These are phyloP conservation scores for Tilletia indica DNA, from an alignment of 1,284 basidiomycete species.

Conservation along the genomic window DNA sequence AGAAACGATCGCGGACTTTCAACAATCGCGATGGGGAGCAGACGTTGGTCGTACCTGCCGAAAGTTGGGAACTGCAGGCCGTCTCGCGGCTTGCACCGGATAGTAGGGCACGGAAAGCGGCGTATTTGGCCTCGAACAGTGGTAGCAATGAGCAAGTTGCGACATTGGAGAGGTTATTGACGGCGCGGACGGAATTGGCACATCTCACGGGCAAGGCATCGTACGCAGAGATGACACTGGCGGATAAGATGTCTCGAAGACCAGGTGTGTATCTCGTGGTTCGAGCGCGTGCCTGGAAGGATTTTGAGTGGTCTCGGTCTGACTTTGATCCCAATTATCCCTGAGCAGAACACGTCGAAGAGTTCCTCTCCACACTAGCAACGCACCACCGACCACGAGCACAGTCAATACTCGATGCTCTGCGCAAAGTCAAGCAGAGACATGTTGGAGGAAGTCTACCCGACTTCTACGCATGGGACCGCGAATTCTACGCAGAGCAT, in stretches of 20 bases:
- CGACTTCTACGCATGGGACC: slow-evolving; percentile 44
- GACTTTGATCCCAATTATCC: not conserved
- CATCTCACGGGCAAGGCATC: slow-evolving; percentile 45
- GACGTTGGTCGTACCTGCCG: slow-evolving; percentile 11
- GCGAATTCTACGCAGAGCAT: slow-evolving; percentile 49
- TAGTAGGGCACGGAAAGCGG: slow-evolving; percentile 74
- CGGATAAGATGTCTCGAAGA: slow-evolving; percentile 62
- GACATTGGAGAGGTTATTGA: slow-evolving; percentile 45
- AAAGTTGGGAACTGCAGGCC: slow-evolving; percentile 9
- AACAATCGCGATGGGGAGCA: slow-evolving; percentile 1
- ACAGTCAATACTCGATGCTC: slow-evolving; percentile 34
- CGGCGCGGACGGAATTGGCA: slow-evolving; percentile 44
- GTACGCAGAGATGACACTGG: slow-evolving; percentile 50
- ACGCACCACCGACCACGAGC: slow-evolving; percentile 44
- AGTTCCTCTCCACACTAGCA: slow-evolving; percentile 44
- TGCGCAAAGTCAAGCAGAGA: slow-evolving; percentile 35
- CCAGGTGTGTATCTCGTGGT: slow-evolving; percentile 63
- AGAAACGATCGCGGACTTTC: not conserved
- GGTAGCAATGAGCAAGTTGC: slow-evolving; percentile 39
- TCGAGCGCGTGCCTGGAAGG: not conserved
- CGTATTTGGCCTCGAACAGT: slow-evolving; percentile 62
- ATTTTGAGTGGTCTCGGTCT: not conserved
- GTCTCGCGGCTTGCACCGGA: slow-evolving; percentile 61
- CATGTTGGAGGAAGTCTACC: slow-evolving; percentile 22
- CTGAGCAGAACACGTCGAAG: slow-evolving; percentile 33